Percentiles rank a stretch among this genome's conserved stretches.
Evolutionary conservation across 2,329 filamentous ascomycete species (phyloP).

Genomic region (Harringtonia aguacate): DNA sequence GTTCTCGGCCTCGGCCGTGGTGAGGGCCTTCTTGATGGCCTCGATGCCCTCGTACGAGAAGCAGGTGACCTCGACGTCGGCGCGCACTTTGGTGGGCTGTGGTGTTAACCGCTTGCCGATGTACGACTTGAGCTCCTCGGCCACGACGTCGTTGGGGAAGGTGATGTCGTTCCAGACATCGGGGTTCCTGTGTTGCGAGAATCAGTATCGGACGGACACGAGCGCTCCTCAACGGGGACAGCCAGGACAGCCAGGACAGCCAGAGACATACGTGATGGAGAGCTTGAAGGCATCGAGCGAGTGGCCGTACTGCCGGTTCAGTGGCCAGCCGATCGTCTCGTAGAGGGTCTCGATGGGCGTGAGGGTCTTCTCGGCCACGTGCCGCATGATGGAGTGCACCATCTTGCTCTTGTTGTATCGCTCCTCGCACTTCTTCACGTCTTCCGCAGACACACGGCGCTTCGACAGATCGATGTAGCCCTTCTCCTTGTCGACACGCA

Average conservation of each 20-base stretch:
- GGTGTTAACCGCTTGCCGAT: constrained; percentile 96
- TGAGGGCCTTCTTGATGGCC: constrained; percentile 86
- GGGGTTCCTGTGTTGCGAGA: constrained; percentile 55
- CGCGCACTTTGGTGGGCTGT: constrained; percentile 97
- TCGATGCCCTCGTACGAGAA: constrained; percentile 97
- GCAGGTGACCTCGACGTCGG: constrained; percentile 93
- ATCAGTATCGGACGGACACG: neutral
- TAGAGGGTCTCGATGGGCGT: constrained; percentile 92
- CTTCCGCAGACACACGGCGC: constrained; percentile 92
- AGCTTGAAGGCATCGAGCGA: constrained; percentile 98
- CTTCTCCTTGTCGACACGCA: constrained; percentile 99
- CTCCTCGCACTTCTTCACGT: constrained; percentile 97
- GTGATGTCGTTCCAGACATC: constrained; percentile 90
- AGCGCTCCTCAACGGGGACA: too few species aligned
- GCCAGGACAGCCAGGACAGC: too few species aligned
- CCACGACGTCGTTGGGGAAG: constrained; percentile 77
- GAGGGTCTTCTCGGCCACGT: constrained; percentile 94
- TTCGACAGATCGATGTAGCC: constrained; percentile 97
- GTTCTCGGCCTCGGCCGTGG: constrained; percentile 86
- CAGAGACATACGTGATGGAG: constrained; percentile 70
- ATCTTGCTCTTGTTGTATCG: constrained; percentile 99
- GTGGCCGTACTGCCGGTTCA: constrained; percentile 96
- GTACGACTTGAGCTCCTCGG: constrained; percentile 85
- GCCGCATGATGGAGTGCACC: constrained; percentile 97
- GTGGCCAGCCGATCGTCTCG: constrained; percentile 88